Conservation (phyloP, 2,329 filamentous ascomycete genomes). For the Aspergillus sp. region DNA sequence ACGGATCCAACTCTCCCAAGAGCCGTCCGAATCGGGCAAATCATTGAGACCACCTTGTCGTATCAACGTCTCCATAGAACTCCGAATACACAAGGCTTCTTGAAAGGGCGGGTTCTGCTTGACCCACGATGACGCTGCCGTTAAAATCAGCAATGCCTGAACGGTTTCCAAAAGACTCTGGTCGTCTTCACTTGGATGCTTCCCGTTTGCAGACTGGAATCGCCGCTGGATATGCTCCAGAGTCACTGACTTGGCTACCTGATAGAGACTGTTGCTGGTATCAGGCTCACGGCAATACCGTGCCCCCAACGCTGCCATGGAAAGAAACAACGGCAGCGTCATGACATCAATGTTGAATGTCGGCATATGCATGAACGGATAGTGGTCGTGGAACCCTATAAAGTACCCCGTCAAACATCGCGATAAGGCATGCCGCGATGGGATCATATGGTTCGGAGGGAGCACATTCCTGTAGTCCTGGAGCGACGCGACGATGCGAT, state of each 20-base stretch:
- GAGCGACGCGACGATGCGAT: slow-evolving; percentile 17
- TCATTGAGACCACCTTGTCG: slow-evolving; percentile 22
- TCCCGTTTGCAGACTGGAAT: slow-evolving; percentile 15
- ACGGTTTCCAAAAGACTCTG: slow-evolving; percentile 21
- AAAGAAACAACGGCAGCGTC: slow-evolving; percentile 19
- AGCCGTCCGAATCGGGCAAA: slow-evolving; percentile 20
- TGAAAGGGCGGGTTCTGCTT: slow-evolving; percentile 23
- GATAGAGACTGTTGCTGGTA: slow-evolving; percentile 24
- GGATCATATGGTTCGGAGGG: slow-evolving; percentile 14
- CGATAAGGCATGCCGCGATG: slow-evolving; percentile 26
- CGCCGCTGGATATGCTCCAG: slow-evolving; percentile 24
- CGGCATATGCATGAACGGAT: slow-evolving; percentile 26
- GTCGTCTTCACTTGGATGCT: slow-evolving; percentile 11
- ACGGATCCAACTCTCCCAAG: slow-evolving; percentile 27
- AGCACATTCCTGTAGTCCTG: slow-evolving; percentile 21
- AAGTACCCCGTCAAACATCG: slow-evolving; percentile 27
- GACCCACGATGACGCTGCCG: slow-evolving; percentile 25
- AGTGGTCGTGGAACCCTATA: slow-evolving; percentile 26
- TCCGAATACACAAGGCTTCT: slow-evolving; percentile 22
- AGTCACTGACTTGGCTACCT: slow-evolving; percentile 24
- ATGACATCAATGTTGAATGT: slow-evolving; percentile 21
- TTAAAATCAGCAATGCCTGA: slow-evolving; percentile 22
- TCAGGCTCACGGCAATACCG: slow-evolving; percentile 27
- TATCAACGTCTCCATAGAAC: slow-evolving; percentile 22
- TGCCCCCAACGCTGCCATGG: slow-evolving; percentile 26